Conservation (phyloP, 1,284 basidiomycete genomes). For the Apiotrichum gracile region DNA sequence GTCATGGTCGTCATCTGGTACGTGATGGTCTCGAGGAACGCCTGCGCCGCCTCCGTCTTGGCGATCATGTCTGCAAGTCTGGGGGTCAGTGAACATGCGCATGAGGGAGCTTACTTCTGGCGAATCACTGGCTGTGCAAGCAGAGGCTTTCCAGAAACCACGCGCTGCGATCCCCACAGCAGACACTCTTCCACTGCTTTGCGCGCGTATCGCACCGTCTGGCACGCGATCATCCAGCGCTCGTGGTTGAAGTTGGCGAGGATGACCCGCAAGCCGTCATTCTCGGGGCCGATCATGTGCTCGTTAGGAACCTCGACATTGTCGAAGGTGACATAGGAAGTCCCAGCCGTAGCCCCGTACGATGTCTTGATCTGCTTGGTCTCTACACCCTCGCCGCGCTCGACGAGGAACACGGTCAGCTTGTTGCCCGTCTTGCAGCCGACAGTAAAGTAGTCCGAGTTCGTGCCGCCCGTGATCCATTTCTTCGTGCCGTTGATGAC, state of each 20-base stretch:
- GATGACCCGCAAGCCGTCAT: constrained; percentile 74
- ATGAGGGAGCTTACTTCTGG: constrained; percentile 28
- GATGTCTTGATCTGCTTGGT: constrained; percentile 82
- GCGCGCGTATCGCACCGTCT: constrained; percentile 12
- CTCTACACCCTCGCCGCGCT: constrained; percentile 69
- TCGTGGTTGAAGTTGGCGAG: constrained; percentile 47
- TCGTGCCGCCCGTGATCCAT: constrained; percentile 86
- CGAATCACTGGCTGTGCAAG: constrained; percentile 77
- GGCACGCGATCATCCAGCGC: constrained; percentile 5
- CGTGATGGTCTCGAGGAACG: constrained; percentile 82
- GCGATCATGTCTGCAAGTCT: constrained; percentile 73
- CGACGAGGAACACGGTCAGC: constrained; percentile 76
- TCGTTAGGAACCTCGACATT: constrained; percentile 77
- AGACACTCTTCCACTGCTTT: constrained; percentile 45
- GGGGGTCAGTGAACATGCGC: background rate
- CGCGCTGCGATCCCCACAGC: constrained; percentile 67
- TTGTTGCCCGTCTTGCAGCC: constrained; percentile 57
- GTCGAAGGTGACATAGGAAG: constrained; percentile 80
- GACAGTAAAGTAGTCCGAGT: constrained; percentile 43
- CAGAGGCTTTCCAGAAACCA: constrained; percentile 77
- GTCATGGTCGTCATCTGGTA: constrained; percentile 84
- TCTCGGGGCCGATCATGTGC: constrained; percentile 78
- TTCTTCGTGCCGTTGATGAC: constrained; percentile 82
- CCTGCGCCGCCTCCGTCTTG: constrained; percentile 73
- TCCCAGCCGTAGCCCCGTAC: constrained; percentile 71